Conservation (phyloP, 805 yeast genomes). For the Cyberlindnera maclurae region DNA sequence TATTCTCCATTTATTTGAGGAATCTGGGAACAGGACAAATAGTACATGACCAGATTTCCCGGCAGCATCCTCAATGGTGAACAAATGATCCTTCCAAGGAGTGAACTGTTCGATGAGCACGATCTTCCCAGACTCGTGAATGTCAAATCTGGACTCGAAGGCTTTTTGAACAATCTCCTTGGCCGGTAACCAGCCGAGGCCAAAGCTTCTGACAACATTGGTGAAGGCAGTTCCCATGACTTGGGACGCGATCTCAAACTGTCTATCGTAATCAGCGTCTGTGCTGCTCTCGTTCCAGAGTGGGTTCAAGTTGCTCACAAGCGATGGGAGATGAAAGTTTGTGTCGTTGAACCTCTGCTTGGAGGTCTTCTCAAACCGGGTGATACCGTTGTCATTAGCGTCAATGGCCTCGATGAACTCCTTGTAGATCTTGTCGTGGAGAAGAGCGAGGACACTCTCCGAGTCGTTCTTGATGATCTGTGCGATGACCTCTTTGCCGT, state of each 20-base stretch:
- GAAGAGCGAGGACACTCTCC: slow-evolving; percentile 43
- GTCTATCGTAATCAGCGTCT: slow-evolving; percentile 58
- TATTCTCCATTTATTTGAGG: slow-evolving; percentile 71
- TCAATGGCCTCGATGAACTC: slow-evolving; percentile 88
- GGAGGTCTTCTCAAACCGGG: slow-evolving; percentile 47
- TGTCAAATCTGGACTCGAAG: slow-evolving; percentile 46
- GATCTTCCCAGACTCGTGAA: slow-evolving; percentile 66
- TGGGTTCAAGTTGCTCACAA: slow-evolving; percentile 79
- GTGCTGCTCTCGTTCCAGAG: slow-evolving; percentile 67
- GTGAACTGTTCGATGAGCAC: slow-evolving; percentile 68
- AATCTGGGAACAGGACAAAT: slow-evolving; percentile 77
- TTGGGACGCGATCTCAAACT: slow-evolving; percentile 63
- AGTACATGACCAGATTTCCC: slow-evolving; percentile 48
- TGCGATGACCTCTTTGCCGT: slow-evolving; percentile 61
- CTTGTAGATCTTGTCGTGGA: slow-evolving; percentile 73
- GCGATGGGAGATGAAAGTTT: slow-evolving; percentile 68
- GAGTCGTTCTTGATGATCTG: slow-evolving; percentile 38
- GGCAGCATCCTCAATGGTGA: slow-evolving; percentile 57
- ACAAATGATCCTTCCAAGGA: slow-evolving; percentile 95
- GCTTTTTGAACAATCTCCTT: slow-evolving; percentile 70
- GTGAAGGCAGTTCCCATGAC: slow-evolving; percentile 81
- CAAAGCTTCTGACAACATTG: slow-evolving; percentile 59
- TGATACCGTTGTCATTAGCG: slow-evolving; percentile 93
- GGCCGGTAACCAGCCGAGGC: slow-evolving; percentile 89
- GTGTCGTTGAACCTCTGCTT: slow-evolving; percentile 63